Percentiles rank a stretch among this genome's conserved stretches.
Evolutionary conservation across 805 yeast species (phyloP).

Genomic region (Hemisphaericaspora nanyangensis): DNA sequence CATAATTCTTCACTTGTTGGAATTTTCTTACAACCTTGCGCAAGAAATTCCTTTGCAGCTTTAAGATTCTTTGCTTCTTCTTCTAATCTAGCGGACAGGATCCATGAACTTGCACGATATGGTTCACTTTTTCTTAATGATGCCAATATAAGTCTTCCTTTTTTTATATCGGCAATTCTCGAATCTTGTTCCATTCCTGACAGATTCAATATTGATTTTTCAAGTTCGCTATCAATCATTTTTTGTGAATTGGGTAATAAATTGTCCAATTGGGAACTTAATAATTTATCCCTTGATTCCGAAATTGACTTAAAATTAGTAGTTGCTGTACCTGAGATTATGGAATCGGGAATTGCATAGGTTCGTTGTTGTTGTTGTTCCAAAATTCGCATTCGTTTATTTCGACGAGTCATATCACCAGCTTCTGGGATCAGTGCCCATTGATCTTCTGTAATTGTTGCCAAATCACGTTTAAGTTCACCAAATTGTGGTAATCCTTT

Average conservation of each 20-base stretch:
- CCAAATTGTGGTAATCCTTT: too few relatives aligned
- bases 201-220: conserved; percentile 13
- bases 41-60: conserved; percentile 57
- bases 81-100: conserved; percentile 79
- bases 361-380: conserved; percentile 61
- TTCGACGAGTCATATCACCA: conserved; percentile 76
- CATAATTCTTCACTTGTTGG: conserved; percentile 71
- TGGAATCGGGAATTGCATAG: conserved; percentile 79
- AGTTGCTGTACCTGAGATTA: conserved; percentile 35
- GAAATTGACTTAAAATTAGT: conserved; percentile 55
- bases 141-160: conserved; percentile 56
- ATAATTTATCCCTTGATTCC: conserved; percentile 57
- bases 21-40: conserved; percentile 70
- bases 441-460: conserved; percentile 58
- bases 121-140: conserved; percentile 75
- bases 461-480: conserved; percentile 62
- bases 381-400: conserved; percentile 65
- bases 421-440: conserved; percentile 88
- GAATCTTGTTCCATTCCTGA: conserved; percentile 6
- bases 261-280: conserved; percentile 51
- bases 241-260: conserved; percentile 10
- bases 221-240: conserved; percentile 18
- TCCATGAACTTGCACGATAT: conserved; percentile 72
- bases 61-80: conserved; percentile 53
- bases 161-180: conserved; percentile 12